Evolutionary conservation across 1,284 basidiomycete genomes (phyloP).

Genomic region (Stygiomarasmius scandens): DNA sequence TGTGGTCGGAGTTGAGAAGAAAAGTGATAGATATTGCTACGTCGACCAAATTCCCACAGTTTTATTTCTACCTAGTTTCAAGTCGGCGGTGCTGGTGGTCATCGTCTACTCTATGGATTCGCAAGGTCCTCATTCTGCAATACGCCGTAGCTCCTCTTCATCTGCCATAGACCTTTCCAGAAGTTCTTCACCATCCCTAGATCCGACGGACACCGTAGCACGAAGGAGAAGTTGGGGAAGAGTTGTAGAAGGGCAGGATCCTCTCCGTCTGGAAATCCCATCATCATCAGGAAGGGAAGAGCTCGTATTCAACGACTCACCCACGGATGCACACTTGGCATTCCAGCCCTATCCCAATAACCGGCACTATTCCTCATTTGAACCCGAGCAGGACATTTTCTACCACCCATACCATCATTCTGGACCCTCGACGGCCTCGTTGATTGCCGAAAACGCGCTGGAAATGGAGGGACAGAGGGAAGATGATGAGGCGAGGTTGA

Average conservation of each 20-base stretch:
- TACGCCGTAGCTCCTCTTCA: constrained; percentile 42
- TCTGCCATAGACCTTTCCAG: constrained; percentile 60
- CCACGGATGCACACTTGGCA: constrained; percentile 18
- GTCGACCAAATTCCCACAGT: no score
- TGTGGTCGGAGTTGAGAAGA: no score
- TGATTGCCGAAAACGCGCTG: constrained; percentile 46
- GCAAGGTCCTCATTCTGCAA: constrained; percentile 1
- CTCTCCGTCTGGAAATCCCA: constrained; percentile 38
- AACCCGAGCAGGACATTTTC: constrained; percentile 27
- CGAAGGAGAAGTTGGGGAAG: constrained; percentile 61
- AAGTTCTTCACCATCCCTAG: no score
- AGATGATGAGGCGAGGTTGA: constrained; percentile 59
- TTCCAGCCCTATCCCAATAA: constrained; percentile 10
- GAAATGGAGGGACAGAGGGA: constrained; percentile 48
- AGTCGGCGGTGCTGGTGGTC: no score
- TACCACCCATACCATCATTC: constrained; percentile 44
- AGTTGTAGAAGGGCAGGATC: constrained; percentile 41
- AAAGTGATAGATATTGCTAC: no score
- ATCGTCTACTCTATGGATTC: constrained; percentile 5
- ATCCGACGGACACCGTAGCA: no score
- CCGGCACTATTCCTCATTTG: constrained; percentile 18
- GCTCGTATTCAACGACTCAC: constrained; percentile 42
- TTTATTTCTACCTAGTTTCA: no score
- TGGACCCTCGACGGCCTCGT: constrained; percentile 53
- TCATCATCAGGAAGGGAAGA: no score